Percentiles rank a stretch among this genome's conserved stretches.
These are phyloP conservation scores for Strobilomyces echinocephalus DNA, from an alignment of 768 basidiomycete species.

Conservation along the genomic window DNA sequence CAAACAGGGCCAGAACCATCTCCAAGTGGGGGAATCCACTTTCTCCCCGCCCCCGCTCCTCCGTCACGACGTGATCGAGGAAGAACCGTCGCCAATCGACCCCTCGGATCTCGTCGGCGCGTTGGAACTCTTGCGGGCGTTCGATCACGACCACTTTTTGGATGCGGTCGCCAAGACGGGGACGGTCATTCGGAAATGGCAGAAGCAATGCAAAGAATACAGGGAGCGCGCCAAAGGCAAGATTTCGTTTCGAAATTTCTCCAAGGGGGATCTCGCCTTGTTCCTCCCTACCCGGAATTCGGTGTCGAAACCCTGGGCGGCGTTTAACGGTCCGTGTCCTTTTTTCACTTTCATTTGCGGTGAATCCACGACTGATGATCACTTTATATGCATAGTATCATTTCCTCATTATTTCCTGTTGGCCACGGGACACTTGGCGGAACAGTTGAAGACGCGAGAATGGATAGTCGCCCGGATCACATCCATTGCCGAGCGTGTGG, in stretches of 20 bases:
- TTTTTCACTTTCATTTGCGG: not conserved
- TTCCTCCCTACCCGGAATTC: conserved; percentile 96
- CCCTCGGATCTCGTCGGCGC: conserved; percentile 69
- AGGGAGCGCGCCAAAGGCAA: conserved; percentile 94
- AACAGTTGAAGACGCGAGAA: conserved; percentile 85
- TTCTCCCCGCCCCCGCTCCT: conserved; percentile 44
- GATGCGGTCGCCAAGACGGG: conserved; percentile 78
- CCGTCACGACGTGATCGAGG: conserved; percentile 46
- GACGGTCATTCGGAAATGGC: conserved; percentile 92
- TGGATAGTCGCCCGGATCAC: conserved; percentile 95
- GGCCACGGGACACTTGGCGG: conserved; percentile 78
- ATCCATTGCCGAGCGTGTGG: conserved; percentile 79
- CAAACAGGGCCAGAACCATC: conserved; percentile 37
- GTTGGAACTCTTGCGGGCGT: conserved; percentile 62
- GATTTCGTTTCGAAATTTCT: conserved; percentile 93
- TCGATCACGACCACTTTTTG: conserved; percentile 81
- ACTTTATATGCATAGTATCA: conserved; percentile 52
- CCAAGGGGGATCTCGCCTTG: conserved; percentile 90
- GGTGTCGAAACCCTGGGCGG: conserved; percentile 92
- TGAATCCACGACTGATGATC: not conserved
- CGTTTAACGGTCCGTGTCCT: conserved; percentile 79
- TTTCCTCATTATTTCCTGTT: conserved; percentile 98
- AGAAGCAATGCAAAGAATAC: conserved; percentile 95
- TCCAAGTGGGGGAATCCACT: conserved; percentile 44
- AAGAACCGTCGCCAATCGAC: conserved; percentile 72